A percentile compares a stretch with the other conserved stretches of the same genome.
Evolutionary conservation across 2,329 filamentous ascomycete genomes (phyloP).

Genomic region (Colletotrichum tropicicola): DNA sequence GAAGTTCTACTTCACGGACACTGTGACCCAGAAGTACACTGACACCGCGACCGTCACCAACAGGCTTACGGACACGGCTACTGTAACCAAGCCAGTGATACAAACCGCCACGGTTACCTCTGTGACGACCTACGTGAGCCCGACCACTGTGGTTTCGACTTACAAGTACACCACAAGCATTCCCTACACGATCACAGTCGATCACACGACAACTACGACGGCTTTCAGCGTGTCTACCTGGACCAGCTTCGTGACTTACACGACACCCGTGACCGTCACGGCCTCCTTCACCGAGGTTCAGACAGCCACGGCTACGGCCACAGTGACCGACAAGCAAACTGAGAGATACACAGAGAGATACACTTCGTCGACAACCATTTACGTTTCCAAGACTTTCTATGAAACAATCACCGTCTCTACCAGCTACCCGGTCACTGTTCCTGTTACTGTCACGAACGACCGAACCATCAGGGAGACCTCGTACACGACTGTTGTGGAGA

Average conservation of each 20-base stretch:
- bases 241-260: slow-evolving; percentile 3
- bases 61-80: slow-evolving; percentile 5
- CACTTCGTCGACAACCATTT: slow-evolving; percentile 18
- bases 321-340: slow-evolving; percentile 19
- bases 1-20: slow-evolving; percentile 23
- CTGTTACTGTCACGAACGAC: slow-evolving; percentile 28
- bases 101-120: slow-evolving; percentile 19
- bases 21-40: slow-evolving; percentile 9
- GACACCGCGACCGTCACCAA: slow-evolving; percentile 14
- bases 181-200: slow-evolving; percentile 23
- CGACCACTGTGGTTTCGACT: slow-evolving; percentile 27
- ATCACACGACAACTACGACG: slow-evolving; percentile 24
- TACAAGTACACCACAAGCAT: slow-evolving; percentile 27
- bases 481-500: slow-evolving; percentile 12
- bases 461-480: slow-evolving; percentile 18
- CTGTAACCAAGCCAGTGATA: slow-evolving; percentile 26
- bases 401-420: slow-evolving; percentile 31
- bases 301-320: slow-evolving; percentile 22
- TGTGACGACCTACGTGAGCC: background rate
- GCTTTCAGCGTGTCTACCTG: slow-evolving; percentile 16
- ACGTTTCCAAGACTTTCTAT: slow-evolving; percentile 17
- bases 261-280: slow-evolving; percentile 16
- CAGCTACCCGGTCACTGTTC: slow-evolving; percentile 30
- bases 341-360: slow-evolving; percentile 10
- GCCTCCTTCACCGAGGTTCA: slow-evolving; percentile 28